Evolutionary conservation across 2,329 filamentous ascomycete genomes (phyloP).

Genomic region (Paecilomyces fulvus): DNA sequence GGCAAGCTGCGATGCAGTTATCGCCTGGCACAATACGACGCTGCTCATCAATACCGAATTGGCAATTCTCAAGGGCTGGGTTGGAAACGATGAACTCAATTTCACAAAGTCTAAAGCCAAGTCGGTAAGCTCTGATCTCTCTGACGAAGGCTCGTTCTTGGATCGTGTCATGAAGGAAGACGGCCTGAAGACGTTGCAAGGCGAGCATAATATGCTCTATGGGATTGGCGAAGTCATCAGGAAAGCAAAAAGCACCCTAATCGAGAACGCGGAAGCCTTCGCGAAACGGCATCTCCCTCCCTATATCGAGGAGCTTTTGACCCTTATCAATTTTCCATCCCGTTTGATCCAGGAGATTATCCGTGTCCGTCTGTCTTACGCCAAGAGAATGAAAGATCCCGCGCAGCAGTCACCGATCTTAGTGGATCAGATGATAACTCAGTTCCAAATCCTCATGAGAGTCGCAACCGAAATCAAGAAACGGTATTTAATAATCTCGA

Average conservation of each 20-base stretch:
- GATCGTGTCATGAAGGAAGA: constrained; percentile 95
- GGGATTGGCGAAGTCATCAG: constrained; percentile 78
- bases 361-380: constrained; percentile 80
- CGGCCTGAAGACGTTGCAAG: constrained; percentile 82
- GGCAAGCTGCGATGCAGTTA: constrained; percentile 77
- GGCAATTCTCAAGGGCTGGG: constrained; percentile 86
- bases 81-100: constrained; percentile 90
- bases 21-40: constrained; percentile 96
- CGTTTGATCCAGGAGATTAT: constrained; percentile 96
- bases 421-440: constrained; percentile 94
- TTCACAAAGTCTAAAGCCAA: constrained; percentile 68
- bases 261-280: constrained; percentile 76
- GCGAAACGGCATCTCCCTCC: constrained; percentile 83
- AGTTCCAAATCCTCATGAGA: constrained; percentile 88
- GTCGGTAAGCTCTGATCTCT: constrained; percentile 63
- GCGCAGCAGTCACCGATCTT: constrained; percentile 87
- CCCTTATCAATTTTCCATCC: constrained; percentile 93
- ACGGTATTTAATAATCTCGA: constrained; percentile 74
- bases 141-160: constrained; percentile 86
- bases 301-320: constrained; percentile 93
- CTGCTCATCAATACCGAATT: constrained; percentile 93
- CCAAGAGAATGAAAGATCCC: constrained; percentile 90
- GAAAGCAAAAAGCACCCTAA: constrained; percentile 88
- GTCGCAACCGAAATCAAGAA: constrained; percentile 89
- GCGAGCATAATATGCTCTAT: constrained; percentile 70